Evolutionary conservation across 2,329 filamentous ascomycete genomes (phyloP), one percentile per base, ranked within the genome.

Genomic region (Sporothrix pseudoabietina): DNA sequence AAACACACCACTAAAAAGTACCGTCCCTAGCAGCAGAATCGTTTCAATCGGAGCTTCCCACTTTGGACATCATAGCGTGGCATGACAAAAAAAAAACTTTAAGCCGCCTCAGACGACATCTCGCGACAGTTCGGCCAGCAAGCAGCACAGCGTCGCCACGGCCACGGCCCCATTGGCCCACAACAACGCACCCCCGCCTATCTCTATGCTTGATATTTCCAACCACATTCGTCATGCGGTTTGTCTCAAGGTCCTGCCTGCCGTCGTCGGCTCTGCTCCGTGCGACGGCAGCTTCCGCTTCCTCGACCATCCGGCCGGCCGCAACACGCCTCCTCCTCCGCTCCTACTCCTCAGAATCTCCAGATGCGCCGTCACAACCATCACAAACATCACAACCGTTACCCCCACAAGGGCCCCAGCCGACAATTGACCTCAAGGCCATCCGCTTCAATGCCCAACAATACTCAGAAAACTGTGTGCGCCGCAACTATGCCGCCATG

Each of bases 401-500:
- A 7, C 52, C 54, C 4, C 92, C 4, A 90, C 88, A 71, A 26
- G 94, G 93, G 16, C 94, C 94, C 12, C 95, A 93, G 80, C 89
- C 93, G 35, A 87, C 87, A 65, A 87, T 97, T 77, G 92, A 98
- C 83, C 87, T 97, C 80, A 95, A 93, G 81, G 91, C 96, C 83
- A 97, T 99, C 80, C 94, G 94, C 73, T 88, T 94, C 79, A 92
- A 97, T 82, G 89, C 92, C 19, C 88, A 91, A 16, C 86, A 97
- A 19, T 92, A 98, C 84, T 88, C 92, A 77, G 86, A 91, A 77
- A 98, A 97, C 79, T 97, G 93, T 82, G 80, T 91, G 74, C 91
- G 94, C 77, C 90, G 96, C 77, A 98, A 98, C 81, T 98, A 98
- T 83, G 85, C 80, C 74, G 77, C 81, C 35, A 87, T 88, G 76